Evolutionary conservation across 139 green algal species (phyloP).

Genomic region (Coccomyxa sp.): DNA sequence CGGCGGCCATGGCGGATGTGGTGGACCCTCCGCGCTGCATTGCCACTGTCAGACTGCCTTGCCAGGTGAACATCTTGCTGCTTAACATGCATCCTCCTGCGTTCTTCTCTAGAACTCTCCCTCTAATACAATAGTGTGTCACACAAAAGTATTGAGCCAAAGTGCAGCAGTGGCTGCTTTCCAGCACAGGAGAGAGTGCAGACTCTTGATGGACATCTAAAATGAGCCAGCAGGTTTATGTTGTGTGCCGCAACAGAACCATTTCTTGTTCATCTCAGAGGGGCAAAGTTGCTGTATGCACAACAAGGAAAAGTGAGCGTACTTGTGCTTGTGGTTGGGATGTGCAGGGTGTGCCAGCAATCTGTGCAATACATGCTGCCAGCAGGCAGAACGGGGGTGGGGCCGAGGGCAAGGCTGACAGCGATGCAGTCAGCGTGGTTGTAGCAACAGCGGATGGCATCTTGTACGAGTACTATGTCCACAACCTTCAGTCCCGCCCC

Average conservation of each 20-base stretch:
- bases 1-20: constrained; percentile 33
- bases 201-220: neutral
- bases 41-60: constrained; percentile 47
- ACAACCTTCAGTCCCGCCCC: constrained; percentile 15
- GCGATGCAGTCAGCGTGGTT: constrained; percentile 17
- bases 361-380: constrained; percentile 24
- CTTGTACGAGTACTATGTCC: constrained; percentile 51
- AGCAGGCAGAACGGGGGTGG: neutral
- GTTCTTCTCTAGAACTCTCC: too few species aligned
- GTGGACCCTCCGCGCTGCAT: constrained; percentile 52
- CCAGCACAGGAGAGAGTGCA: neutral
- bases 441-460: constrained; percentile 52
- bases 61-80: neutral
- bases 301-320: neutral
- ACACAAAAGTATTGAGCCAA: too few species aligned
- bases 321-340: neutral
- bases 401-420: neutral
- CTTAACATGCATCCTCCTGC: too few species aligned
- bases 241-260: neutral
- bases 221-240: neutral
- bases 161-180: too few species aligned
- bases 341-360: constrained; percentile 9
- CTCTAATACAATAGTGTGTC: too few species aligned
- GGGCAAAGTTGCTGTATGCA: neutral
- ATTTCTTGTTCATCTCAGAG: neutral